Percentiles rank a stretch among this genome's conserved stretches.
Evolutionary conservation across 2,329 filamentous ascomycete species (phyloP).

Genomic region (Penicillium polonicum): DNA sequence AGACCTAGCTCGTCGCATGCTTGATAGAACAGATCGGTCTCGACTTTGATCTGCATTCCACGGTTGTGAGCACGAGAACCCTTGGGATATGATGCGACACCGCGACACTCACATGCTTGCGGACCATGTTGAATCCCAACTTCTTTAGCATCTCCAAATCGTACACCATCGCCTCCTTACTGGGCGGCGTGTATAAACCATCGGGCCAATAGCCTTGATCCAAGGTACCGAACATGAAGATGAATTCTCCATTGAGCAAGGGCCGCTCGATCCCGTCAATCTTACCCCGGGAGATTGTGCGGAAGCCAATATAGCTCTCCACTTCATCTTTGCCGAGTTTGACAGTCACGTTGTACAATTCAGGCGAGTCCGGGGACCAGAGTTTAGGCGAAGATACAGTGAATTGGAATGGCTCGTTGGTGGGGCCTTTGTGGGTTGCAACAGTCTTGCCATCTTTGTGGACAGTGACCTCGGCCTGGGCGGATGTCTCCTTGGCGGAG

Average conservation of each 20-base stretch:
- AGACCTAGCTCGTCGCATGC: slow-evolving; percentile 66
- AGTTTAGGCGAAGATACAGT: slow-evolving; percentile 54
- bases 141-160: slow-evolving; percentile 64
- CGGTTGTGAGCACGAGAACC: neutral
- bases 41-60: slow-evolving; percentile 61
- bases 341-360: slow-evolving; percentile 63
- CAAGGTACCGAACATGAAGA: slow-evolving; percentile 66
- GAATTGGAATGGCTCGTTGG: slow-evolving; percentile 57
- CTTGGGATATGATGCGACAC: neutral
- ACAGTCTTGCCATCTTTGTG: slow-evolving; percentile 44
- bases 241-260: slow-evolving; percentile 66
- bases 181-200: slow-evolving; percentile 65
- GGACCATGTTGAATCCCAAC: slow-evolving; percentile 68
- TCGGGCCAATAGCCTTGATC: slow-evolving; percentile 74
- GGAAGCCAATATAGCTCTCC: slow-evolving; percentile 67
- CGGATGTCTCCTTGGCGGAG: slow-evolving; percentile 36
- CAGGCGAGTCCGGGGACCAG: slow-evolving; percentile 65
- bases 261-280: slow-evolving; percentile 61
- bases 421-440: slow-evolving; percentile 45
- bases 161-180: slow-evolving; percentile 64
- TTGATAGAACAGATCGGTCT: slow-evolving; percentile 65
- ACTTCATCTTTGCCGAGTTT: slow-evolving; percentile 54
- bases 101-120: slow-evolving; percentile 60
- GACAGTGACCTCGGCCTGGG: slow-evolving; percentile 40
- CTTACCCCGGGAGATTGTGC: slow-evolving; percentile 58